Conservation (phyloP, 305 asterid genomes). For the Fraxinus albicans region DNA sequence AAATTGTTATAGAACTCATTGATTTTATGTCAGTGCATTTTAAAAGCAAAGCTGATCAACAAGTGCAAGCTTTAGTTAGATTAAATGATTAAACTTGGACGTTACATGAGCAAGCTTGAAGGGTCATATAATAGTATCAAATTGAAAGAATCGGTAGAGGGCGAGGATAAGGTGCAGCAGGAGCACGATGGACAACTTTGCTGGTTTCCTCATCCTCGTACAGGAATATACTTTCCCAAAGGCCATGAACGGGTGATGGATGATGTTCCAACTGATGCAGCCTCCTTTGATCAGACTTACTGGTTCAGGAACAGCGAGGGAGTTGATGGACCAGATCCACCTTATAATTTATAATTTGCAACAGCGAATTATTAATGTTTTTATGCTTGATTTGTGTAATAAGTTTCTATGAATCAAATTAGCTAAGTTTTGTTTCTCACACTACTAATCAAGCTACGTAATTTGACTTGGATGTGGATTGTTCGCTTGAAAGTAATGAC, state of each 20-base stretch:
- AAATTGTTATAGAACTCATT: too few relatives aligned
- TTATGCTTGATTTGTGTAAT: neutral
- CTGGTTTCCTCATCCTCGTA: slow-evolving; percentile 68
- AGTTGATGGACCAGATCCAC: slow-evolving; percentile 26
- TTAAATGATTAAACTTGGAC: neutral
- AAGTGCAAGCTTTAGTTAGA: too few relatives aligned
- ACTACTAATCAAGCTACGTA: too few relatives aligned
- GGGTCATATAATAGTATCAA: neutral
- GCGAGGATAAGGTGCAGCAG: neutral
- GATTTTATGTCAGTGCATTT: too few relatives aligned
- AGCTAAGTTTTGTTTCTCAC: neutral
- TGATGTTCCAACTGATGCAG: slow-evolving; percentile 54
- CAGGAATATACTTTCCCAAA: slow-evolving; percentile 63
- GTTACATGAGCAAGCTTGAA: slow-evolving; percentile 28
- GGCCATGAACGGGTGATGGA: slow-evolving; percentile 71
- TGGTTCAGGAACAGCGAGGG: slow-evolving; percentile 67
- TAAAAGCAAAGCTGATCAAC: too few relatives aligned
- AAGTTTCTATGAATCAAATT: neutral
- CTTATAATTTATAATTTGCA: neutral
- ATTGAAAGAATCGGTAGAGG: neutral
- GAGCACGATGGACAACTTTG: neutral
- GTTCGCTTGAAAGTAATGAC: too few relatives aligned
- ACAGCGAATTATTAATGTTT: neutral
- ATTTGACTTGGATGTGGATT: too few relatives aligned
- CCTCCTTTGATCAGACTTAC: slow-evolving; percentile 43